A percentile compares a stretch with the other conserved stretches of the same genome.
phyloP scores from a whole-genome alignment of 108 stramenopile species.

The Nitzschia inconspicua region DNA sequence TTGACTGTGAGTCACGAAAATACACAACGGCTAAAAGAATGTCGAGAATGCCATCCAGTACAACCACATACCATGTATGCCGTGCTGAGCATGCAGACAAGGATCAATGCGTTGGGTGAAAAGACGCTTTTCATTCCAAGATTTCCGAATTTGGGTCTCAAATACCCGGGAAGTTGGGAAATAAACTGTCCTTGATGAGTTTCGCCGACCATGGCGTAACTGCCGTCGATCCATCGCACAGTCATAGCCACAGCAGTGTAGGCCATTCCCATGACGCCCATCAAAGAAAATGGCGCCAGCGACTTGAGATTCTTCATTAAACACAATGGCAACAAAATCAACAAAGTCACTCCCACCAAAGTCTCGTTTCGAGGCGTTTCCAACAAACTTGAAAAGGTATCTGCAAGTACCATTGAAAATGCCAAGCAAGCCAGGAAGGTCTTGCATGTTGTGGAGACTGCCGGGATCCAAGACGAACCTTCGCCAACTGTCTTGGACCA shows the following conservation, averaged over 20 bases:
- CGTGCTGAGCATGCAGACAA: constrained; percentile 96
- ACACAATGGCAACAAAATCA: constrained; percentile 88
- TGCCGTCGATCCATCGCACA: constrained; percentile 71
- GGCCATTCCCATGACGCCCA: constrained; percentile 83
- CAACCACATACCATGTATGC: constrained; percentile 78
- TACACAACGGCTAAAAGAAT: neutral
- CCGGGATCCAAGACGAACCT: constrained; percentile 80
- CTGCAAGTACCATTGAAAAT: constrained; percentile 94
- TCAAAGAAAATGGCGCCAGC: constrained; percentile 81
- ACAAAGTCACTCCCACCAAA: constrained; percentile 57
- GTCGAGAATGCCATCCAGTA: neutral
- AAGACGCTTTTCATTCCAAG: constrained; percentile 65
- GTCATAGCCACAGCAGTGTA: constrained; percentile 84
- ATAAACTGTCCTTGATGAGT: constrained; percentile 14
- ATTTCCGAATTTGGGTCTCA: constrained; percentile 73
- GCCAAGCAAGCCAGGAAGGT: constrained; percentile 88
- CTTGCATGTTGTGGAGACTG: constrained; percentile 74
- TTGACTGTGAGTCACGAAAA: neutral
- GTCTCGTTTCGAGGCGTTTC: constrained; percentile 51
- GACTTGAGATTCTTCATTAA: constrained; percentile 78
- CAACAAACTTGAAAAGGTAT: constrained; percentile 74
- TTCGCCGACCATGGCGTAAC: constrained; percentile 54
- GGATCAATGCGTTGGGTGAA: constrained; percentile 70
- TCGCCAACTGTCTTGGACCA: constrained; percentile 85
- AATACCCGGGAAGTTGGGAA: constrained; percentile 45